Conservation (phyloP, 495 filamentous ascomycete species). For the Penicillium cataractarum region DNA sequence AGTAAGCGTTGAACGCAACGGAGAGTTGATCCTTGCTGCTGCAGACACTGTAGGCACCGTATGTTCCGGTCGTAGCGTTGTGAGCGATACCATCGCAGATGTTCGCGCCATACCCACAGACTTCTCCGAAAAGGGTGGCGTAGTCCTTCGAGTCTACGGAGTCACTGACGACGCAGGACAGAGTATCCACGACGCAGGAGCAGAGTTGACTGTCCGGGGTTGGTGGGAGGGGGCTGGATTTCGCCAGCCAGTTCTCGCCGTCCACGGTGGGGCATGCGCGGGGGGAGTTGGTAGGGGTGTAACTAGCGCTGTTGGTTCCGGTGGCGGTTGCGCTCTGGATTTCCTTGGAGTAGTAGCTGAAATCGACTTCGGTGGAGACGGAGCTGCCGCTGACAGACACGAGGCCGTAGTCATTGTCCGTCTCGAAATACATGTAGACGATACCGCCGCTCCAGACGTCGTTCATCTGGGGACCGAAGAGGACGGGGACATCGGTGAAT, state of each 20-base stretch:
- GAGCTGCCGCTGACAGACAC: constrained; percentile 61
- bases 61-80: constrained; percentile 71
- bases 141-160: constrained; percentile 55
- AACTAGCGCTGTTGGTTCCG: constrained; percentile 63
- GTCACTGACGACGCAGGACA: constrained; percentile 67
- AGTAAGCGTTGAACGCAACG: constrained; percentile 81
- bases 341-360: constrained; percentile 69
- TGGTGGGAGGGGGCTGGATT: constrained; percentile 74
- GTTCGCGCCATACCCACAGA: constrained; percentile 62
- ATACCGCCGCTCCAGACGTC: constrained; percentile 91
- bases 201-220: constrained; percentile 79
- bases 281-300: constrained; percentile 73
- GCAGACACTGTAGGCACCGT: constrained; percentile 89
- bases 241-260: constrained; percentile 66
- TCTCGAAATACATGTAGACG: constrained; percentile 97
- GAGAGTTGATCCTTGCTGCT: constrained; percentile 72
- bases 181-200: constrained; percentile 77
- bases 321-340: constrained; percentile 70
- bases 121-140: constrained; percentile 67
- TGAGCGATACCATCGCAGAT: constrained; percentile 72
- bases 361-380: constrained; percentile 71
- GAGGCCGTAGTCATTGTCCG: constrained; percentile 88
- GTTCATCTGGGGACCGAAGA: constrained; percentile 85
- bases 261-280: constrained; percentile 71
- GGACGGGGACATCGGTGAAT: constrained; percentile 82